Percentiles rank a stretch among this genome's conserved stretches.
phyloP scores from a whole-genome alignment of 2,329 filamentous ascomycete genomes.

The Nemania serpens region DNA sequence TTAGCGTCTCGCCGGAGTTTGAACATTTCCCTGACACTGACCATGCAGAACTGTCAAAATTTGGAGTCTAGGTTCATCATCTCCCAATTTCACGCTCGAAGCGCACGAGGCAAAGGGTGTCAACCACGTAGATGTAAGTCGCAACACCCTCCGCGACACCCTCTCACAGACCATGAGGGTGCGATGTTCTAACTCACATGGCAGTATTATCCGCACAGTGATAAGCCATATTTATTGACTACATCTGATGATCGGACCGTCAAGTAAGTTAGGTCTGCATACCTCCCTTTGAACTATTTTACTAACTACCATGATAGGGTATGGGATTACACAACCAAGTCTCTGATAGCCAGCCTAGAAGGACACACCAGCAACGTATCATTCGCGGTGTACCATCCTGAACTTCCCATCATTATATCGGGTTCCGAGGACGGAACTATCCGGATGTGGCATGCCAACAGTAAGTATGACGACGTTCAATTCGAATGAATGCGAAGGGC shows the following conservation, averaged over 20 bases:
- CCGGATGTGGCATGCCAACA: constrained; percentile 98
- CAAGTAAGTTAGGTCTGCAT: constrained; percentile 54
- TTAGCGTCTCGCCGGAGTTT: not conserved
- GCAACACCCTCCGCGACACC: not conserved
- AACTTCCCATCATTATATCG: constrained; percentile 95
- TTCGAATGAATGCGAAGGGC: not conserved
- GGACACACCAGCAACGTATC: constrained; percentile 98
- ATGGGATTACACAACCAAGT: constrained; percentile 99
- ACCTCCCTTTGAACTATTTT: not conserved
- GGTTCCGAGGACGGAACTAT: constrained; percentile 97
- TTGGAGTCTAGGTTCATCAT: constrained; percentile 93
- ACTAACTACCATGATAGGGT: constrained; percentile 49
- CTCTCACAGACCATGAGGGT: not conserved
- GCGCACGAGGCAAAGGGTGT: constrained; percentile 97
- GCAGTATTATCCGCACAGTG: constrained; percentile 71
- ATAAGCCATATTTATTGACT: constrained; percentile 87
- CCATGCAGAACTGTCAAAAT: constrained; percentile 84
- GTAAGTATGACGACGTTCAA: constrained; percentile 8
- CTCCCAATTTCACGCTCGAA: constrained; percentile 94
- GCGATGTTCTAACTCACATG: constrained; percentile 1
- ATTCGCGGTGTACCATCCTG: constrained; percentile 96
- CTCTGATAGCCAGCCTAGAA: constrained; percentile 92
- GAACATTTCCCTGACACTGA: not conserved
- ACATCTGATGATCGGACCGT: constrained; percentile 96
- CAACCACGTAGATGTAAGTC: constrained; percentile 79